Base-by-base conservation (phyloP, 2,329 filamentous ascomycete genomes). In the Neofusicoccum umdonicola region DNA sequence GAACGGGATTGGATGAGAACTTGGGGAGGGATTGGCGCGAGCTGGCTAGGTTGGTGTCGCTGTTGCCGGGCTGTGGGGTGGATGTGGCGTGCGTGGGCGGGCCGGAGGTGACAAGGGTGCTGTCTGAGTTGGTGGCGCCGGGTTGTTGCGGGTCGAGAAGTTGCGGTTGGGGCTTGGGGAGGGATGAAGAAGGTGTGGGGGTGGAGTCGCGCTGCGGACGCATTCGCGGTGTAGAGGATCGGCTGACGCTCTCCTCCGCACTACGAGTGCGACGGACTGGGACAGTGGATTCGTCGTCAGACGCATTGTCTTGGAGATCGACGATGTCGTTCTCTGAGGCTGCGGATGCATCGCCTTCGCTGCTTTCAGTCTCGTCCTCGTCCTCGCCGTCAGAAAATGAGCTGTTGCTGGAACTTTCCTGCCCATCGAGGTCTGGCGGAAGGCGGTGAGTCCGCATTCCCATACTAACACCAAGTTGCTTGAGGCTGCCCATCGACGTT, bases 371-470 rank as follows among this genome's bases (percentile, higher is more conserved):
- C 22, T 70, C 75, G 60, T 74, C 73, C n/a, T 74, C 72, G 50
- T 73, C 70, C 13, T 64, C 70, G 17, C 67, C 66, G 4, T 68
- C 67, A 8, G 65, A 67, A 2, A 69, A 54, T 5, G 80, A 80
- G 13, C 77, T 77, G 64, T 83, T 81, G 54, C 79, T 82, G 3
- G 79, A 67, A 39, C 56, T 62, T 12, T 76, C 77, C 42, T 82
- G 77, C 64, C 79, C 81, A 58, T 82, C 80, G 3, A 90, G 83
- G 27, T 87, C 84, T 64, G 86, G 83, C 8, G 87, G 83, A 1
- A 96, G 78, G 63, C 87, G 87, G 68, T 93, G 90, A 3, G 91
- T 93, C 68, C 88, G 88, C 77, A 94, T 93, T 1, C 89, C 89
- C 67, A 92, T 82, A 68, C 82, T 90, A 22, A 91, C 82, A 3